A percentile compares a stretch with the other conserved stretches of the same genome.
Conservation (phyloP, 345 rosid species). For the Citrus inodora region DNA sequence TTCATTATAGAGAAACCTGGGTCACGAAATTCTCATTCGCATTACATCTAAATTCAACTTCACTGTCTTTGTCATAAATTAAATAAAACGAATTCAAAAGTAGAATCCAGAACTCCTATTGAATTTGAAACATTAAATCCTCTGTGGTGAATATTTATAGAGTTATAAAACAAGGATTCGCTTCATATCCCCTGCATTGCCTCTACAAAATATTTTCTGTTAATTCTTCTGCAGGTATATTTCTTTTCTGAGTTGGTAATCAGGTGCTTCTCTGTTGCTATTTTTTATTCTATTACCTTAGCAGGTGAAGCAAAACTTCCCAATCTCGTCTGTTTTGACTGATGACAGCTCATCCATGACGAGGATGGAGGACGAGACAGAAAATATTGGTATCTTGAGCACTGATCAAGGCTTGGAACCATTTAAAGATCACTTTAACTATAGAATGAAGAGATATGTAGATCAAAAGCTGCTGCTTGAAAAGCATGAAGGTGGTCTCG, state of each 20-base stretch:
- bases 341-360: slow-evolving; percentile 39
- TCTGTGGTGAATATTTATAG: background rate
- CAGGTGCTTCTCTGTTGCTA: background rate
- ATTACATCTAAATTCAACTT: no score
- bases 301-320: slow-evolving; percentile 23
- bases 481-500: slow-evolving; percentile 62
- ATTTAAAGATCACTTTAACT: slow-evolving; percentile 59
- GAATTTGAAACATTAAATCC: background rate
- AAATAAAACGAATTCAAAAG: background rate
- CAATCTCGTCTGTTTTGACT: slow-evolving; percentile 40
- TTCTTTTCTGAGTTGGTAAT: background rate
- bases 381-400: slow-evolving; percentile 41
- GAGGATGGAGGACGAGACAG: slow-evolving; percentile 32
- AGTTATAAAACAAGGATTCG: background rate
- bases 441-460: slow-evolving; percentile 45
- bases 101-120: background rate
- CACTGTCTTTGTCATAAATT: background rate
- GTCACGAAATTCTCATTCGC: no score
- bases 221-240: background rate
- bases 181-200: background rate
- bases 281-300: background rate
- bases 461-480: slow-evolving; percentile 56
- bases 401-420: slow-evolving; percentile 49
- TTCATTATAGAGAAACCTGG: background rate
- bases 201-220: background rate